A percentile compares a stretch with the other conserved stretches of the same genome.
Evolutionary conservation across 1,284 basidiomycete genomes (phyloP).

Genomic region (Puccinia brachypodii): DNA sequence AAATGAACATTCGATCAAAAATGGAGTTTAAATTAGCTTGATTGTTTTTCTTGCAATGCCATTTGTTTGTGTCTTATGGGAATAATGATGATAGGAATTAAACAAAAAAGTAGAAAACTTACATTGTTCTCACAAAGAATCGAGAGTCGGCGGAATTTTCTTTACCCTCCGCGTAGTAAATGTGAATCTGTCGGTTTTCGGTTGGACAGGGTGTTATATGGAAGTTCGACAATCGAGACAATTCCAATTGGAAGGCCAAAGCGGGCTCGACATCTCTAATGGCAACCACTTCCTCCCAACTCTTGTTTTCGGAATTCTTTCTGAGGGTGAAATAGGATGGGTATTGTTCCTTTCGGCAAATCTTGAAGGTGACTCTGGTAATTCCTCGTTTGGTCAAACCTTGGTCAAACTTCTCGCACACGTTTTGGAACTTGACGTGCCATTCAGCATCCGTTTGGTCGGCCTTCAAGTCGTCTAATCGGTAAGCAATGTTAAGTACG

Average conservation of each 20-base stretch:
- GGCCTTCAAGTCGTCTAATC: constrained; percentile 74
- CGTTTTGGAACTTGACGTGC: constrained; percentile 70
- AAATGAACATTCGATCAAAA: neutral
- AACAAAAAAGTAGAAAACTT: neutral
- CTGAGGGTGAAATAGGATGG: constrained; percentile 94
- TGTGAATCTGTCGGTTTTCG: constrained; percentile 84
- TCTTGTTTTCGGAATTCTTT: constrained; percentile 64
- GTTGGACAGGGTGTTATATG: constrained; percentile 90
- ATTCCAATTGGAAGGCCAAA: constrained; percentile 95
- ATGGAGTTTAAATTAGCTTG: neutral
- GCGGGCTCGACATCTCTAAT: constrained; percentile 99
- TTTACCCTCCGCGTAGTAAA: constrained; percentile 86
- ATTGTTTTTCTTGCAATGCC: neutral
- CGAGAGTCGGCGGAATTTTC: constrained; percentile 95
- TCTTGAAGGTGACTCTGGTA: constrained; percentile 85
- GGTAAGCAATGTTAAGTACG: constrained; percentile 88
- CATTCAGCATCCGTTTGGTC: constrained; percentile 76
- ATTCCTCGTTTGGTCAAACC: constrained; percentile 75
- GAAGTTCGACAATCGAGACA: constrained; percentile 93
- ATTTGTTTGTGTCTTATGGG: neutral
- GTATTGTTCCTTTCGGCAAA: constrained; percentile 87
- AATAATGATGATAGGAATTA: neutral
- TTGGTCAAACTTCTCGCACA: constrained; percentile 71
- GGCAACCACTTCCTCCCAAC: constrained; percentile 90
- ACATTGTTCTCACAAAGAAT: constrained; percentile 94